A percentile compares a stretch with the other conserved stretches of the same genome.
These are phyloP conservation scores for Kluyveromyces lactis DNA, from an alignment of 805 yeast species.

Conservation along the genomic window DNA sequence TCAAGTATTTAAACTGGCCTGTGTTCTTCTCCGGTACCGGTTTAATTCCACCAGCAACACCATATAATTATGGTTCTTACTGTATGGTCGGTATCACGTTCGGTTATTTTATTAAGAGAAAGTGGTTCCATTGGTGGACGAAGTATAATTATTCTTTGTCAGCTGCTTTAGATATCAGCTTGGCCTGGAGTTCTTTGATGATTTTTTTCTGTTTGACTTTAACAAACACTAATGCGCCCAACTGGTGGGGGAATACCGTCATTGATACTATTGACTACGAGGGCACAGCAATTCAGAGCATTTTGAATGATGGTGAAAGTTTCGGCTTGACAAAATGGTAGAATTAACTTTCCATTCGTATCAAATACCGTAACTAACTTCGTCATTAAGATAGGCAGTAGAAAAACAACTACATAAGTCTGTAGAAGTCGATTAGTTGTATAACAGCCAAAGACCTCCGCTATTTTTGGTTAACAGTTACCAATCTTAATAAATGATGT, in stretches of 20 bases:
- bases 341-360: too few species aligned
- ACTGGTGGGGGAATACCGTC: constrained; percentile 65
- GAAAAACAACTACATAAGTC: too few species aligned
- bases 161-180: constrained; percentile 59
- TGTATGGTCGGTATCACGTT: constrained; percentile 47
- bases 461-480: too few species aligned
- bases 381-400: too few species aligned
- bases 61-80: constrained; percentile 51
- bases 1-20: constrained; percentile 50
- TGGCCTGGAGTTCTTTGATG: constrained; percentile 52
- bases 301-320: constrained; percentile 5
- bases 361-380: too few species aligned
- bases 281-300: constrained; percentile 7
- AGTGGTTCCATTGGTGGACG: constrained; percentile 65
- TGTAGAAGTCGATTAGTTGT: too few species aligned
- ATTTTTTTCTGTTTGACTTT: constrained; percentile 45
- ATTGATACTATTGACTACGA: constrained; percentile 32
- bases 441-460: too few species aligned
- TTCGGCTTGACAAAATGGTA: constrained; percentile 8
- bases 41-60: constrained; percentile 61
- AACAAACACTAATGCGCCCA: constrained; percentile 31
- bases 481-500: too few species aligned
- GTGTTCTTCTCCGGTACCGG: constrained; percentile 48
- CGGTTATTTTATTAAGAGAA: constrained; percentile 47
- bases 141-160: constrained; percentile 63